Conservation (phyloP, 768 basidiomycete genomes). For the Pleurotus tuoliensis region DNA sequence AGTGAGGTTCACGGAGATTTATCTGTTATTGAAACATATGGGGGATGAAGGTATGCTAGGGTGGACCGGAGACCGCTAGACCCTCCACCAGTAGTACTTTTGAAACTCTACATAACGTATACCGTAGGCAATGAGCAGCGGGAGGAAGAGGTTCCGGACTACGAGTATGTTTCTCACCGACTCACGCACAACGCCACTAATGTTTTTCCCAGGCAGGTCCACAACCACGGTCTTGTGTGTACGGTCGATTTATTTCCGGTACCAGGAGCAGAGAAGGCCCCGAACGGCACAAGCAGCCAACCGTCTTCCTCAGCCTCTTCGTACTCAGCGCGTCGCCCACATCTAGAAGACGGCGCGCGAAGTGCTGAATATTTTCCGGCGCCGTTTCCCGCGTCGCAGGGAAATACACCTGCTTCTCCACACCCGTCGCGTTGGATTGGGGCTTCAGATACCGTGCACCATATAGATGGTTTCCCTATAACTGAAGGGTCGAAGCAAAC, state of each 20-base stretch:
- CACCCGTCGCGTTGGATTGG: too few species aligned
- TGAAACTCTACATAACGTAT: constrained; percentile 44
- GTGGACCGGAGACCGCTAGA: constrained; percentile 65
- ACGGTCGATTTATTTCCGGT: constrained; percentile 76
- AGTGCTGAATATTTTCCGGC: constrained; percentile 10
- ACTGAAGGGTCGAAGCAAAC: constrained; percentile 52
- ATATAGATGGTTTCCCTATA: constrained; percentile 35
- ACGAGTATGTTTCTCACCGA: constrained; percentile 36
- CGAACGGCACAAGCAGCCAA: neutral
- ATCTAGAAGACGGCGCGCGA: constrained; percentile 2
- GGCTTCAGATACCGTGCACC: constrained; percentile 36
- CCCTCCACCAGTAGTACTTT: constrained; percentile 59
- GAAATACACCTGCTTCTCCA: too few species aligned
- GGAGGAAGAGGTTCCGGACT: constrained; percentile 40
- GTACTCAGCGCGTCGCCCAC: constrained; percentile 12
- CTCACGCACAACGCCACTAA: neutral
- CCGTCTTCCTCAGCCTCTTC: constrained; percentile 6
- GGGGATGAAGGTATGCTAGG: constrained; percentile 44
- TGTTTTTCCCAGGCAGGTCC: constrained; percentile 44
- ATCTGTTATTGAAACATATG: neutral
- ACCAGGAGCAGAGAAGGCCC: constrained; percentile 19
- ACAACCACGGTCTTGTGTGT: constrained; percentile 67
- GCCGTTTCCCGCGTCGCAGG: neutral
- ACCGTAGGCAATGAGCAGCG: constrained; percentile 37
- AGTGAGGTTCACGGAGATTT: constrained; percentile 10